Evolutionary conservation across 228 moss, liverwort and hornwort genomes (phyloP).

Genomic region (Sphagnum fallax): DNA sequence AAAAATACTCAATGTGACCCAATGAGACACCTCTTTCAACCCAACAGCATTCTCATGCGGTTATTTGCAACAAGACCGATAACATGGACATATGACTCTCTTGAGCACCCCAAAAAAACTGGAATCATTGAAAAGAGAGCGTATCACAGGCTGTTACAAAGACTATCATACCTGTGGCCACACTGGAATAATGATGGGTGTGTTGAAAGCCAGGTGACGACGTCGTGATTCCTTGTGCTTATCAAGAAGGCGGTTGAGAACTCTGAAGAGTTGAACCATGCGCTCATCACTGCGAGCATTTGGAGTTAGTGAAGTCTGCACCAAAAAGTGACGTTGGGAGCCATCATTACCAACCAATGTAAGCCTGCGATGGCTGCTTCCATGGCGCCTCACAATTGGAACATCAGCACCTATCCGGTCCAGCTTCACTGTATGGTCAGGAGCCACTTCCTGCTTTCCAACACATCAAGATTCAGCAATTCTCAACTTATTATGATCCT

Average conservation of each 20-base stretch:
- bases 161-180: slow-evolving; percentile 84
- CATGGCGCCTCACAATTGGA: slow-evolving; percentile 96
- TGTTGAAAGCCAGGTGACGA: slow-evolving; percentile 94
- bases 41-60: too few relatives aligned
- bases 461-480: neutral
- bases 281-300: slow-evolving; percentile 99
- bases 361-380: slow-evolving; percentile 94
- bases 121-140: neutral
- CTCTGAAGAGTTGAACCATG: slow-evolving; percentile 98
- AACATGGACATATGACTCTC: neutral
- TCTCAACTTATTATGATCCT: neutral
- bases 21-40: too few relatives aligned
- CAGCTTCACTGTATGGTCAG: slow-evolving; percentile 95
- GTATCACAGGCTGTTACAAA: neutral
- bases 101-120: neutral
- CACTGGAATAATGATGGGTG: slow-evolving; percentile 96
- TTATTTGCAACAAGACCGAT: neutral
- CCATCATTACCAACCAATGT: slow-evolving; percentile 98
- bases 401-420: slow-evolving; percentile 99
- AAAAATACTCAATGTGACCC: too few relatives aligned
- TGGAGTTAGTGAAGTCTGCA: slow-evolving; percentile 95
- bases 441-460: slow-evolving; percentile 80
- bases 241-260: slow-evolving; percentile 90
- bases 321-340: slow-evolving; percentile 92
- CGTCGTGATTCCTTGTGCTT: slow-evolving; percentile 96